phyloP scores from a whole-genome alignment of 2,329 filamentous ascomycete species.

The Grosmannia serpens region DNA sequence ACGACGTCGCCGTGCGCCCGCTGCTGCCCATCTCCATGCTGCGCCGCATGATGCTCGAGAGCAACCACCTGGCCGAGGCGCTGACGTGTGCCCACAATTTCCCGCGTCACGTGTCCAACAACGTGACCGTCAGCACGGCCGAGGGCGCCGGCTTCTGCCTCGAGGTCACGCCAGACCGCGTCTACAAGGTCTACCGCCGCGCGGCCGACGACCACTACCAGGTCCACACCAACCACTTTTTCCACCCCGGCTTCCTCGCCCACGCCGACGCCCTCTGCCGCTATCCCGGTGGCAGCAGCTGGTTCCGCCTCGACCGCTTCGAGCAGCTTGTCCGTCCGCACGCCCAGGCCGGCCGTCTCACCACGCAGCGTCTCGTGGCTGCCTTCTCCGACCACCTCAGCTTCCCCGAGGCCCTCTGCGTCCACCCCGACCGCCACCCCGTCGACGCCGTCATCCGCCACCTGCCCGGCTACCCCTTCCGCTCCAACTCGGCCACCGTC shows the following conservation, averaged over 20 bases:
- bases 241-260: constrained; percentile 10
- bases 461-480: constrained; percentile 9
- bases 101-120: constrained; percentile 17
- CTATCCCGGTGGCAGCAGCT: constrained; percentile 15
- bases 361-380: constrained; percentile 3
- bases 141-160: constrained; percentile 14
- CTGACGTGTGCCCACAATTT: constrained; percentile 8
- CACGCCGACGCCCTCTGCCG: constrained; percentile 11
- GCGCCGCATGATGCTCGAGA: constrained; percentile 16
- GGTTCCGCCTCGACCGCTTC: constrained; percentile 11
- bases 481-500: constrained; percentile 10
- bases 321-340: constrained; percentile 1
- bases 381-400: constrained; percentile 16
- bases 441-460: constrained; percentile 1
- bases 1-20: background rate
- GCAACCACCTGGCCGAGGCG: constrained; percentile 10
- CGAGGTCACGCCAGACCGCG: constrained; percentile 15
- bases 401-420: constrained; percentile 14
- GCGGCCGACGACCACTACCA: constrained; percentile 10
- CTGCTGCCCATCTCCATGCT: constrained; percentile 15
- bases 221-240: constrained; percentile 19
- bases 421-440: constrained; percentile 11
- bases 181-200: constrained; percentile 10
- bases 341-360: constrained; percentile 2
- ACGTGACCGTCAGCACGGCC: constrained; percentile 13